These are phyloP conservation scores for Meyerozyma sp. DNA, from an alignment of 1,139 yeast species.

Conservation along the genomic window DNA sequence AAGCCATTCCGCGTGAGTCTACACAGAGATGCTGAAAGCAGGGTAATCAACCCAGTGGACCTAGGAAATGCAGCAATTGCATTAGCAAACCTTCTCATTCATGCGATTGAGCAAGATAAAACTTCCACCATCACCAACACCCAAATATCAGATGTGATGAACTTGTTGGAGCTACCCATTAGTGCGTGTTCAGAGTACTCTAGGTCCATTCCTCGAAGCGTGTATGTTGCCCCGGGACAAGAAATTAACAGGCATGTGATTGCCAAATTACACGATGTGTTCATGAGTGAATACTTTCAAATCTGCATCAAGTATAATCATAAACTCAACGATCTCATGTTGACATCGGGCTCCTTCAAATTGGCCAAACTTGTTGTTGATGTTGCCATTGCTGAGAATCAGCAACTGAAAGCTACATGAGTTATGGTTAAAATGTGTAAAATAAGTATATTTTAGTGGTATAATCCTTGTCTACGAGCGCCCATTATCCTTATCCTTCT, in stretches of 20 bases:
- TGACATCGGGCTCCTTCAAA: constrained; percentile 57
- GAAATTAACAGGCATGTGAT: constrained; percentile 35
- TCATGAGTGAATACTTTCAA: constrained; percentile 59
- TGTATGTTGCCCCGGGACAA: constrained; percentile 30
- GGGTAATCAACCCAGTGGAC: constrained; percentile 54
- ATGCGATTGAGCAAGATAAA: constrained; percentile 61
- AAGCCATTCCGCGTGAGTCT: constrained; percentile 43
- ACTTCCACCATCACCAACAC: constrained; percentile 42
- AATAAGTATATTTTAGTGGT: background rate
- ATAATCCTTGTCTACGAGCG: background rate
- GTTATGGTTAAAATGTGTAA: background rate
- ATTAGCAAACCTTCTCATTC: constrained; percentile 51
- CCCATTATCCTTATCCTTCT: background rate
- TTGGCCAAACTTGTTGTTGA: constrained; percentile 71
- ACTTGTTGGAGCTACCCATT: constrained; percentile 55
- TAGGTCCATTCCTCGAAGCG: constrained; percentile 41
- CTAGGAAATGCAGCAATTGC: constrained; percentile 64
- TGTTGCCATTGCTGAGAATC: constrained; percentile 52
- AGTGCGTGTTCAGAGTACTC: constrained; percentile 34
- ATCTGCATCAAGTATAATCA: constrained; percentile 59
- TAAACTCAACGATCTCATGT: constrained; percentile 55
- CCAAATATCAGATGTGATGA: constrained; percentile 52
- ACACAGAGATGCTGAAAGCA: constrained; percentile 51
- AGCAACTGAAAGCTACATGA: constrained; percentile 22
- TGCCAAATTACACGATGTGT: constrained; percentile 53